A percentile compares a stretch with the other conserved stretches of the same genome.
These are phyloP conservation scores for Nannochloropsis salina DNA, from an alignment of 108 stramenopile genomes.

Conservation along the genomic window DNA sequence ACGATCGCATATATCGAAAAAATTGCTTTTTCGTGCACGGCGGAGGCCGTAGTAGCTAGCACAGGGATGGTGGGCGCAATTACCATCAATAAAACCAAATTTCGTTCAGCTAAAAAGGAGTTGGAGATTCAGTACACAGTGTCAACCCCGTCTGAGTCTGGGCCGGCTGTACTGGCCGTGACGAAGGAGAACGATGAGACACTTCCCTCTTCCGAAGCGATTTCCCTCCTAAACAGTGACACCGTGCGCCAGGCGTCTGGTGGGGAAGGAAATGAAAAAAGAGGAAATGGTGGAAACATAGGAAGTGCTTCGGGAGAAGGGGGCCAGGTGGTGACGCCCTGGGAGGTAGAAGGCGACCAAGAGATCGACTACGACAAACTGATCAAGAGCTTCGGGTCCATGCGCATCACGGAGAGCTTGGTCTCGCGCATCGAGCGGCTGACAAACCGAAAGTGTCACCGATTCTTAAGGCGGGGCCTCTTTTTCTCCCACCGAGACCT, in stretches of 20 bases:
- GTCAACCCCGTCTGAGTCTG: neutral
- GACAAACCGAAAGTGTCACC: constrained; percentile 65
- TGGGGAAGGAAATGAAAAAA: constrained; percentile 21
- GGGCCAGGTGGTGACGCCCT: constrained; percentile 50
- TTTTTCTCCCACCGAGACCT: constrained; percentile 98
- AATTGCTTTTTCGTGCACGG: constrained; percentile 29
- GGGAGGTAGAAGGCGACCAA: constrained; percentile 67
- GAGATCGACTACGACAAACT: constrained; percentile 95
- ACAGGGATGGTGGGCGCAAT: constrained; percentile 33
- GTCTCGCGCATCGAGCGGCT: constrained; percentile 74
- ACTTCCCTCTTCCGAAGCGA: constrained; percentile 30
- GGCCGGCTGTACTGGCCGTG: neutral
- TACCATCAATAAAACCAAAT: constrained; percentile 42
- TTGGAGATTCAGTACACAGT: constrained; percentile 50
- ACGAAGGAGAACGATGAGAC: constrained; percentile 4
- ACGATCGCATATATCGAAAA: constrained; percentile 39
- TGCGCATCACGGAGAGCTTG: constrained; percentile 65
- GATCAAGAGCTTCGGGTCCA: constrained; percentile 85
- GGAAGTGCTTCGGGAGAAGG: neutral
- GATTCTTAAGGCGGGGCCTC: constrained; percentile 87
- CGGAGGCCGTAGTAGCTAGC: constrained; percentile 31
- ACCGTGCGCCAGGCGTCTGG: constrained; percentile 22
- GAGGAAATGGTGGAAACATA: neutral
- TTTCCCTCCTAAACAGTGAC: constrained; percentile 29
- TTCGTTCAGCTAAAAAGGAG: constrained; percentile 39